These are phyloP conservation scores for Neodidymelliopsis sp. DNA, from an alignment of 2,329 filamentous ascomycete species.

Conservation along the genomic window DNA sequence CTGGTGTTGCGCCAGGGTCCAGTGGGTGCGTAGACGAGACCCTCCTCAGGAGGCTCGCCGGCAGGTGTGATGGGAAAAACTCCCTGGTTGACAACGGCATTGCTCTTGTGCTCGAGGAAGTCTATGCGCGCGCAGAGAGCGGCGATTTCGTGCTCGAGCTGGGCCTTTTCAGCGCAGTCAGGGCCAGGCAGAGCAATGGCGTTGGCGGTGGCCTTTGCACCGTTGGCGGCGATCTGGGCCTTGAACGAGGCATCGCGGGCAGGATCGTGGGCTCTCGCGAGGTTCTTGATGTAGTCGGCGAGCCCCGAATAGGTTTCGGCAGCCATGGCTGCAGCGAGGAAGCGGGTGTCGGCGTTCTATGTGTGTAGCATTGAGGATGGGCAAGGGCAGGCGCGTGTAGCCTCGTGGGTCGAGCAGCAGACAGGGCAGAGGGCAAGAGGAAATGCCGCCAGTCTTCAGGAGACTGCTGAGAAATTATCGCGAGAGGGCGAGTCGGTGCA, in stretches of 20 bases:
- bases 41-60: slow-evolving; percentile 69
- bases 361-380: slow-evolving; percentile 43
- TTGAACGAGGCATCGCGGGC: slow-evolving; percentile 54
- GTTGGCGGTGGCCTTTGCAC: slow-evolving; percentile 58
- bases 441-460: slow-evolving; percentile 4
- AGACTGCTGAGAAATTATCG: slow-evolving; percentile 6
- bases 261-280: slow-evolving; percentile 57
- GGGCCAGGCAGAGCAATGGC: slow-evolving; percentile 78
- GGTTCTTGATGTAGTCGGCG: slow-evolving; percentile 55
- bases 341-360: slow-evolving; percentile 38
- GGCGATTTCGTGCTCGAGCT: slow-evolving; percentile 82
- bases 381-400: slow-evolving; percentile 24
- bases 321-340: slow-evolving; percentile 41
- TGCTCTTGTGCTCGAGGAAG: slow-evolving; percentile 80
- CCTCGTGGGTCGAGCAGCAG: slow-evolving; percentile 15
- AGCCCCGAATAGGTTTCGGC: slow-evolving; percentile 49
- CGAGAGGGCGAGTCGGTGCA: slow-evolving; percentile 16
- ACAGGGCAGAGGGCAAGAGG: slow-evolving; percentile 4
- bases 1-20: slow-evolving; percentile 42
- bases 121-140: slow-evolving; percentile 80
- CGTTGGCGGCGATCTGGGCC: slow-evolving; percentile 58
- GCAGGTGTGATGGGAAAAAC: slow-evolving; percentile 77
- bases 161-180: slow-evolving; percentile 76
- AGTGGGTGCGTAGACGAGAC: slow-evolving; percentile 60
- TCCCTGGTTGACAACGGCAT: slow-evolving; percentile 62